These are phyloP conservation scores for Fragilaria crotonensis DNA, from an alignment of 108 stramenopile species.

Conservation along the genomic window DNA sequence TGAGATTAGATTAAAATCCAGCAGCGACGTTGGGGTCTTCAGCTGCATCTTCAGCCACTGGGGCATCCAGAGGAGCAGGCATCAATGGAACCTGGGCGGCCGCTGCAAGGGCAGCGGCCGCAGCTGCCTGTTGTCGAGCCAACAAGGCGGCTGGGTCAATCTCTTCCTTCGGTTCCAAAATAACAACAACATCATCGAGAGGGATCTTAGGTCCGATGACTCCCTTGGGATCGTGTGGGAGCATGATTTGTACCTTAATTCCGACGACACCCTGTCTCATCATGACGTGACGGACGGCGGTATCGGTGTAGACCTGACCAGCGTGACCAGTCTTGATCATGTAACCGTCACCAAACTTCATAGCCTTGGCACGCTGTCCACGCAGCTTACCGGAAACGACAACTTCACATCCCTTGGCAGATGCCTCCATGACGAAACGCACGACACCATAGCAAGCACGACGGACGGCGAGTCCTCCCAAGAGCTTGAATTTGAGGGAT, in stretches of 20 bases:
- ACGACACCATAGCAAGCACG: slow-evolving; percentile 99
- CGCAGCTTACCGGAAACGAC: slow-evolving; percentile 99
- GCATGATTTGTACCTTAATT: slow-evolving; percentile 97
- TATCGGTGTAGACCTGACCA: slow-evolving; percentile 96
- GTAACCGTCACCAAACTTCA: slow-evolving; percentile 99
- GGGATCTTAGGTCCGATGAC: slow-evolving; percentile 81
- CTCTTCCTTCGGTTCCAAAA: slow-evolving; percentile 88
- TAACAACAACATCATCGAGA: slow-evolving; percentile 88
- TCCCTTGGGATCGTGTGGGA: slow-evolving; percentile 96
- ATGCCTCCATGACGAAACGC: slow-evolving; percentile 99
- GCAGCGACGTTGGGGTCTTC: slow-evolving; percentile 27
- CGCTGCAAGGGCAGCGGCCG: slow-evolving; percentile 35
- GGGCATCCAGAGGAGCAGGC: slow-evolving; percentile 5
- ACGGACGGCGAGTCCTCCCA: slow-evolving; percentile 98
- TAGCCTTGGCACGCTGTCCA: slow-evolving; percentile 99
- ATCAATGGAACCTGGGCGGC: slow-evolving; percentile 4
- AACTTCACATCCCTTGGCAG: slow-evolving; percentile 99
- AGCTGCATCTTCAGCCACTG: slow-evolving; percentile 3
- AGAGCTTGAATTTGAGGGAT: slow-evolving; percentile 98
- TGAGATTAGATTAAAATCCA: slow-evolving; percentile 16
- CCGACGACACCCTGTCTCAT: slow-evolving; percentile 99
- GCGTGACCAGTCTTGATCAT: slow-evolving; percentile 99
- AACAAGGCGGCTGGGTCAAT: slow-evolving; percentile 57
- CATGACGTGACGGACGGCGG: slow-evolving; percentile 97
- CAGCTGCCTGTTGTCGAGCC: slow-evolving; percentile 54